phyloP scores from a whole-genome alignment of 2,329 filamentous ascomycete species.

The Fusarium sp. region DNA sequence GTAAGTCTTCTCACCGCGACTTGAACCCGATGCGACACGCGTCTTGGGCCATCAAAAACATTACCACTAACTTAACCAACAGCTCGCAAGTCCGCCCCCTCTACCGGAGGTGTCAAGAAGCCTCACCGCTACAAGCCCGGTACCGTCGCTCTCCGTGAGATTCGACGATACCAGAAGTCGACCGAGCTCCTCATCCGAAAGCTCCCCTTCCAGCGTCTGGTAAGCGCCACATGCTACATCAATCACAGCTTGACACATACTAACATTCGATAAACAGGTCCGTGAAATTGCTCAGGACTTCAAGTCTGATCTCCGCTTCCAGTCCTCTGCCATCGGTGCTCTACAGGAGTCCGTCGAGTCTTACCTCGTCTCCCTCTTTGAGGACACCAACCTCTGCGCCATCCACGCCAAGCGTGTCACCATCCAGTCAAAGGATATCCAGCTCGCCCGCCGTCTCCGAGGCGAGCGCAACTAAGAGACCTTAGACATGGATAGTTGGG shows the following conservation, averaged over 20 bases:
- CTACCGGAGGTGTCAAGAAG: constrained; percentile 97
- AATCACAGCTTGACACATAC: not conserved
- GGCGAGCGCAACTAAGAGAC: constrained; percentile 83
- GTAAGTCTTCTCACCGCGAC: constrained; percentile 30
- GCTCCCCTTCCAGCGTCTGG: constrained; percentile 96
- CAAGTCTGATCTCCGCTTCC: constrained; percentile 96
- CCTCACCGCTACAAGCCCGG: constrained; percentile 89
- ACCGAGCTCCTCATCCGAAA: constrained; percentile 97
- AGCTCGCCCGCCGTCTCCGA: constrained; percentile 92
- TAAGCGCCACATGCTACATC: constrained; percentile 48
- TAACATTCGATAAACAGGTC: constrained; percentile 57
- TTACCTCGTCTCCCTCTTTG: constrained; percentile 96
- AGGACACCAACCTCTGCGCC: constrained; percentile 98
- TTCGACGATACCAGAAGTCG: constrained; percentile 96
- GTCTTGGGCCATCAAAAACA: not conserved
- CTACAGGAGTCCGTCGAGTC: constrained; percentile 99
- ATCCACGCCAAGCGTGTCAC: constrained; percentile 99
- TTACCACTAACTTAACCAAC: constrained; percentile 10
- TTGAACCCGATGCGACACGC: constrained; percentile 23
- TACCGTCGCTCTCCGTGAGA: constrained; percentile 98
- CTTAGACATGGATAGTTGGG: constrained; percentile 36
- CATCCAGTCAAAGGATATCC: constrained; percentile 97
- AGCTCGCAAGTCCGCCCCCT: constrained; percentile 94
- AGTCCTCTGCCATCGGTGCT: constrained; percentile 96
- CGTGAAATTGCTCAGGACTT: constrained; percentile 97